Percentiles rank a stretch among this genome's conserved stretches.
Evolutionary conservation across 2,329 filamentous ascomycete species (phyloP).

Genomic region (Trichophyton rubrum): DNA sequence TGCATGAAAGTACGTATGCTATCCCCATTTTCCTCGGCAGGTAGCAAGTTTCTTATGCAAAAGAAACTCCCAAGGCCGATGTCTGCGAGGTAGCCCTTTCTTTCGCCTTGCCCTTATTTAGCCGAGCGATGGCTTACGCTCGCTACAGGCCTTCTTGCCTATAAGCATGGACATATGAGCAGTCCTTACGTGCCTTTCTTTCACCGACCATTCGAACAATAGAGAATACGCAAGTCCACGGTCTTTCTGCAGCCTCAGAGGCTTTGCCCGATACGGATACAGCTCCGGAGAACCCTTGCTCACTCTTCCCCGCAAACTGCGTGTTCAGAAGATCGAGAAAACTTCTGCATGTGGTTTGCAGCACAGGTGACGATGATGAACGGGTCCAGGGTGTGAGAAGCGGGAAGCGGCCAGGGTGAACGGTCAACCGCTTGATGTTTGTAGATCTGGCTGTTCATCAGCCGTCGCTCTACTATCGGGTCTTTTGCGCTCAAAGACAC

Average conservation of each 20-base stretch:
- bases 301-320: not conserved
- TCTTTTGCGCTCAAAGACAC: too few species aligned
- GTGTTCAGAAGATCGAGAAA: not conserved
- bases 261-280: not conserved
- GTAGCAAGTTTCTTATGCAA: too few species aligned
- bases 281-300: not conserved
- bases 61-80: too few species aligned
- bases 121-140: not conserved
- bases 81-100: too few species aligned
- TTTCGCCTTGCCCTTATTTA: not conserved
- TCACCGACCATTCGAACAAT: not conserved
- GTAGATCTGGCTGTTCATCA: not conserved
- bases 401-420: not conserved
- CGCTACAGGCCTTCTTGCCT: too few species aligned
- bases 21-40: too few species aligned
- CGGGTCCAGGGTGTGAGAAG: not conserved
- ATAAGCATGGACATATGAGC: too few species aligned
- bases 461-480: not conserved
- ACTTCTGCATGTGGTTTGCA: not conserved
- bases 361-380: not conserved
- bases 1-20: too few species aligned
- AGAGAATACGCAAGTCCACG: not conserved
- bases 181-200: not conserved
- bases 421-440: not conserved
- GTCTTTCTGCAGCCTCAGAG: not conserved